Evolutionary conservation across 1,139 yeast genomes (phyloP).

Genomic region (Blastobotrys indianensis): DNA sequence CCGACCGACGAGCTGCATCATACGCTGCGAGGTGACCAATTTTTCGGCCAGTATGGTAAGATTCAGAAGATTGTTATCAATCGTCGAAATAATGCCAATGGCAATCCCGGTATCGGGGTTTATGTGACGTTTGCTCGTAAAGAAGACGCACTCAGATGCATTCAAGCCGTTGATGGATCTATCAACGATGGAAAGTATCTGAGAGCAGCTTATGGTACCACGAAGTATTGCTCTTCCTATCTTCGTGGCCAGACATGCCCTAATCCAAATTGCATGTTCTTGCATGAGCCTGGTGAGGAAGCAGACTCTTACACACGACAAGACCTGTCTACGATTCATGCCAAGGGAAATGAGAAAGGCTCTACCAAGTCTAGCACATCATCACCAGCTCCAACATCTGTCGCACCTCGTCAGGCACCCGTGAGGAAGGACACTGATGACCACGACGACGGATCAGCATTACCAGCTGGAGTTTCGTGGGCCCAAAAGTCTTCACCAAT

Average conservation of each 20-base stretch:
- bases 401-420: slow-evolving; percentile 12
- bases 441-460: slow-evolving; percentile 25
- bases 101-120: slow-evolving; percentile 82
- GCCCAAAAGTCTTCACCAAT: slow-evolving; percentile 32
- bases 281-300: slow-evolving; percentile 99
- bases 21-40: slow-evolving; percentile 80
- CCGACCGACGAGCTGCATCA: slow-evolving; percentile 85
- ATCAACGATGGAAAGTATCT: slow-evolving; percentile 77
- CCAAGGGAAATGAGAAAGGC: slow-evolving; percentile 21
- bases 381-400: slow-evolving; percentile 13
- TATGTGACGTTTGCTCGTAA: slow-evolving; percentile 89
- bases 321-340: slow-evolving; percentile 74
- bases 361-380: slow-evolving; percentile 13
- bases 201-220: slow-evolving; percentile 98
- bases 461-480: slow-evolving; percentile 39
- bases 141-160: slow-evolving; percentile 92
- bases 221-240: slow-evolving; percentile 94
- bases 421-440: slow-evolving; percentile 15
- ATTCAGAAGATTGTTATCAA: slow-evolving; percentile 92
- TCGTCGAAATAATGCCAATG: slow-evolving; percentile 49
- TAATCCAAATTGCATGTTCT: slow-evolving; percentile 97
- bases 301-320: slow-evolving; percentile 95
- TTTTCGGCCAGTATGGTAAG: slow-evolving; percentile 97
- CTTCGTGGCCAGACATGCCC: slow-evolving; percentile 95
- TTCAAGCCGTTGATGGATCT: slow-evolving; percentile 90